Conservation (phyloP, 805 yeast genomes). For the Yarrowia phangngaensis region DNA sequence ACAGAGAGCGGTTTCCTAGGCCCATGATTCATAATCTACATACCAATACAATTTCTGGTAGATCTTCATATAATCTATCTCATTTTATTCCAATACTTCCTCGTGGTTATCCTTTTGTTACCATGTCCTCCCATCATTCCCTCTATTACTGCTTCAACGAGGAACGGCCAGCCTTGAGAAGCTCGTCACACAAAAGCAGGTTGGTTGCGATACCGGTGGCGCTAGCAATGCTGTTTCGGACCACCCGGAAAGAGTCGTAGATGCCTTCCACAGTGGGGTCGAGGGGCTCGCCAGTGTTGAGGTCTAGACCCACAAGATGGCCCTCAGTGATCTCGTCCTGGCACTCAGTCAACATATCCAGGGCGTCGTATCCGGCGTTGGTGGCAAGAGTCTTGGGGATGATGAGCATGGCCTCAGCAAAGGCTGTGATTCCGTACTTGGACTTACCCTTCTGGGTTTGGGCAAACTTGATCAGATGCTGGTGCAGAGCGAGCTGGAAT, state of each 20-base stretch:
- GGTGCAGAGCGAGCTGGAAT: slow-evolving; percentile 77
- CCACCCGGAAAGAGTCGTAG: slow-evolving; percentile 93
- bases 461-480: slow-evolving; percentile 51
- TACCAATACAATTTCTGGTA: background rate
- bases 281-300: slow-evolving; percentile 89
- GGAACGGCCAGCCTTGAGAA: slow-evolving; percentile 93
- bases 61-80: background rate
- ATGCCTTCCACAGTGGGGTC: slow-evolving; percentile 92
- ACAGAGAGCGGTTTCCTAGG: no score
- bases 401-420: slow-evolving; percentile 84
- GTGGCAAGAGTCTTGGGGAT: slow-evolving; percentile 90
- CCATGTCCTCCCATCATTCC: no score
- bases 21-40: background rate
- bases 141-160: slow-evolving; percentile 58
- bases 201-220: slow-evolving; percentile 95
- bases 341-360: slow-evolving; percentile 82
- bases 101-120: no score
- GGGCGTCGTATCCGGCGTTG: slow-evolving; percentile 89
- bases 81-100: background rate
- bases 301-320: slow-evolving; percentile 83
- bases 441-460: slow-evolving; percentile 73
- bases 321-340: slow-evolving; percentile 85
- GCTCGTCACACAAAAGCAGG: slow-evolving; percentile 88
- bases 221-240: slow-evolving; percentile 86
- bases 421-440: slow-evolving; percentile 88